Conservation (phyloP, 495 filamentous ascomycete genomes). For the Podospora anserina region DNA sequence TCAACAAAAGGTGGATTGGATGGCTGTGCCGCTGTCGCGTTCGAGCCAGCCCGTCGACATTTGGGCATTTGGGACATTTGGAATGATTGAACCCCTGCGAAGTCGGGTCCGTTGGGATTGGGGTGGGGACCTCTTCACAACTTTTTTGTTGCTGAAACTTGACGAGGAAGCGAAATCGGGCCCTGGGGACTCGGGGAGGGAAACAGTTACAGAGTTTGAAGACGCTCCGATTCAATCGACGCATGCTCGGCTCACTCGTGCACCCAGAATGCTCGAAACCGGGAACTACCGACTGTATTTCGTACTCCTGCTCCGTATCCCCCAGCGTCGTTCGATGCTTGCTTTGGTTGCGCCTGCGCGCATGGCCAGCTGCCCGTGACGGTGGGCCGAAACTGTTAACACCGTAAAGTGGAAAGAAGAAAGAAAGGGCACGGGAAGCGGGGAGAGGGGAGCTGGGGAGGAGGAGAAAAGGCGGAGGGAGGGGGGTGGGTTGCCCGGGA, state of each 20-base stretch:
- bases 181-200: not conserved
- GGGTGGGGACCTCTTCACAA: conserved; percentile 7
- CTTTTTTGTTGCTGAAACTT: not conserved
- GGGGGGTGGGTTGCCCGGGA: not conserved
- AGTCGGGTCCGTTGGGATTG: conserved; percentile 17
- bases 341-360: not conserved
- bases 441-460: not conserved
- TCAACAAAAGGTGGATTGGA: conserved; percentile 25
- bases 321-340: not conserved
- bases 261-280: not conserved
- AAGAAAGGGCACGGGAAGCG: not conserved
- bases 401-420: not conserved
- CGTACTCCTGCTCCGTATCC: conserved; percentile 3
- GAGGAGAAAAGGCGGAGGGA: conserved; percentile 6
- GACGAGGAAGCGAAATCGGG: not conserved
- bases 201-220: not conserved
- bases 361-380: not conserved
- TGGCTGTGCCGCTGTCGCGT: conserved; percentile 14
- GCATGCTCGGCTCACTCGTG: conserved; percentile 3
- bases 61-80: not conserved
- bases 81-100: conserved; percentile 6
- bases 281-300: not conserved
- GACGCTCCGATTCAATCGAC: not conserved
- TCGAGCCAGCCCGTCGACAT: conserved; percentile 2
- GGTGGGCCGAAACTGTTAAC: not conserved